Evolutionary conservation across 805 yeast genomes (phyloP).

Genomic region (Ogataea pini): DNA sequence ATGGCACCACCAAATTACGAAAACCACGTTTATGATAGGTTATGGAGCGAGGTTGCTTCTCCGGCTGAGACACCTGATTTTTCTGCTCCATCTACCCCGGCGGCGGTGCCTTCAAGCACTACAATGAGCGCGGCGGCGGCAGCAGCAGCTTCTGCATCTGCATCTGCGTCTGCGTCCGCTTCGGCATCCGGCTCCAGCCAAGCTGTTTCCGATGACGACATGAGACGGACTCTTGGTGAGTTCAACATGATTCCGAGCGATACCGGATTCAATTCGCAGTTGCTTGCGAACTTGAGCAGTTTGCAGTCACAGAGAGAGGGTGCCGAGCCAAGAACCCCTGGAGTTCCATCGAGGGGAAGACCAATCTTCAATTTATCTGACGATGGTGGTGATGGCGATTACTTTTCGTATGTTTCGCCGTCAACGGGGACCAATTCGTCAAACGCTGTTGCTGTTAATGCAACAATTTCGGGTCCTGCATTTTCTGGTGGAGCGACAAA

Average conservation of each 20-base stretch:
- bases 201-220: constrained; percentile 5
- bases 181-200: background rate
- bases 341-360: constrained; percentile 19
- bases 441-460: background rate
- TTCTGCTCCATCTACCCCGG: constrained; percentile 38
- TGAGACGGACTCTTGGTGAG: constrained; percentile 20
- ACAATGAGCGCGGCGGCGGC: background rate
- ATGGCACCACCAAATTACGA: constrained; percentile 88
- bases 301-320: constrained; percentile 51
- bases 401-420: constrained; percentile 30
- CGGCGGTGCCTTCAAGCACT: constrained; percentile 8
- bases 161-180: background rate
- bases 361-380: constrained; percentile 34
- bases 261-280: constrained; percentile 30
- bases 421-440: background rate
- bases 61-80: constrained; percentile 47
- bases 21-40: constrained; percentile 74
- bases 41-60: constrained; percentile 64
- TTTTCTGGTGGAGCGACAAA: constrained; percentile 23
- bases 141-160: background rate
- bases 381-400: constrained; percentile 27
- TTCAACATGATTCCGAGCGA: constrained; percentile 30
- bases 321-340: constrained; percentile 33
- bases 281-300: constrained; percentile 54
- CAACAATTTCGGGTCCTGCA: constrained; percentile 25